Conservation (phyloP, 2,329 filamentous ascomycete species). For the Allantophomopsis cytisporea region DNA sequence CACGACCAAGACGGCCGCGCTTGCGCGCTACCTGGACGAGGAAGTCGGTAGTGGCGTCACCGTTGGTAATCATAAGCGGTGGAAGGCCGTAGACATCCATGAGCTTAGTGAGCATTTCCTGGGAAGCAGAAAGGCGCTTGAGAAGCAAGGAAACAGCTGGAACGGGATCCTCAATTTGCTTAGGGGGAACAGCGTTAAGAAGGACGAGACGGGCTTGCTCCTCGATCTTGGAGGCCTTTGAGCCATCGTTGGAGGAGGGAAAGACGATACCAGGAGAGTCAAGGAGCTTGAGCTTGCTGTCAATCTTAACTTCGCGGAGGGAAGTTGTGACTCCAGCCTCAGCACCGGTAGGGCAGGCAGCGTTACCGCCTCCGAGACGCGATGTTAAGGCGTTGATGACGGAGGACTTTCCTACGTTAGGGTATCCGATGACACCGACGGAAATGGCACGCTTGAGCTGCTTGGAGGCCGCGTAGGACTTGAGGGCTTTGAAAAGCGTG, state of each 20-base stretch:
- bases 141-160: slow-evolving; percentile 80
- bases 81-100: slow-evolving; percentile 75
- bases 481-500: slow-evolving; percentile 77
- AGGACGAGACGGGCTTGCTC: slow-evolving; percentile 77
- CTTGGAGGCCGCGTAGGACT: slow-evolving; percentile 71
- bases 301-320: slow-evolving; percentile 81
- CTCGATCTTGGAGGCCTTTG: slow-evolving; percentile 45
- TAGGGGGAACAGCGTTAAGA: slow-evolving; percentile 82
- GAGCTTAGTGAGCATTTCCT: slow-evolving; percentile 65
- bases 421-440: slow-evolving; percentile 89
- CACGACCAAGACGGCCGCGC: slow-evolving; percentile 74
- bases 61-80: slow-evolving; percentile 55
- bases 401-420: slow-evolving; percentile 92
- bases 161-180: slow-evolving; percentile 85
- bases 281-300: slow-evolving; percentile 85
- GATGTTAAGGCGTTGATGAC: slow-evolving; percentile 88
- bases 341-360: slow-evolving; percentile 75
- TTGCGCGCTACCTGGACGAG: slow-evolving; percentile 90
- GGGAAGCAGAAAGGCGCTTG: slow-evolving; percentile 59
- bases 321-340: slow-evolving; percentile 88
- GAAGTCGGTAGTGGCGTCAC: slow-evolving; percentile 79
- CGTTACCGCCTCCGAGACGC: slow-evolving; percentile 54
- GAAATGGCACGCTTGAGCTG: slow-evolving; percentile 82
- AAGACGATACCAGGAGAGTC: slow-evolving; percentile 94
- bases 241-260: slow-evolving; percentile 47